phyloP scores from a whole-genome alignment of 345 rosid species.

The Kernera saxatilis region DNA sequence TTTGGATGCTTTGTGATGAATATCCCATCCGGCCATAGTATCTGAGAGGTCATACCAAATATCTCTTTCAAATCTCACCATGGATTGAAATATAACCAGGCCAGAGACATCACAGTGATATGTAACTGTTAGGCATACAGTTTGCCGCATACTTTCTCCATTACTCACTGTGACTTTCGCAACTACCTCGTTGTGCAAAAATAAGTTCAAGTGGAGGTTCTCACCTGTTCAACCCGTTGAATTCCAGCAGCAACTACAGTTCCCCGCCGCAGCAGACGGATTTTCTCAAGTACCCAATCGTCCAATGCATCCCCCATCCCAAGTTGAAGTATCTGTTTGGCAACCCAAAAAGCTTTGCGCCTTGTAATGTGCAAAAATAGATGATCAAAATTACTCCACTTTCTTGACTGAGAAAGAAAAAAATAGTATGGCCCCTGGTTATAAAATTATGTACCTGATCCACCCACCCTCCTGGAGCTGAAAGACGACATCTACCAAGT shows the following conservation, averaged over 20 bases:
- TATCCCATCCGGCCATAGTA: conserved; percentile 99
- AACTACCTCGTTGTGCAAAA: neutral
- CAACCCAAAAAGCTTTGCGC: conserved; percentile 98
- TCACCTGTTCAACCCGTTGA: conserved; percentile 85
- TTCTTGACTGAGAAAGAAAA: neutral
- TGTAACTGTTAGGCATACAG: neutral
- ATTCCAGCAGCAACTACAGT: conserved; percentile 85
- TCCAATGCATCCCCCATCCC: conserved; percentile 99
- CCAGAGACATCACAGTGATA: neutral
- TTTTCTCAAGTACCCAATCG: conserved; percentile 97
- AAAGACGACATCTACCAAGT: conserved; percentile 86
- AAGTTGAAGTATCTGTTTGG: conserved; percentile 90
- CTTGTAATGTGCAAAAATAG: conserved; percentile 37
- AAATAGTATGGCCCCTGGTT: neutral
- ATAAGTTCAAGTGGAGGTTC: neutral
- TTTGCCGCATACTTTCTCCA: neutral
- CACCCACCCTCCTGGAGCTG: conserved; percentile 99
- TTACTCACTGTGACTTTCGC: neutral
- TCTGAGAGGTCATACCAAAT: conserved; percentile 37
- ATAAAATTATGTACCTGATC: conserved; percentile 65
- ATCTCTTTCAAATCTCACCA: neutral
- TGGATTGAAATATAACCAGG: neutral
- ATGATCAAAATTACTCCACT: neutral
- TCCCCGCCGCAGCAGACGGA: conserved; percentile 77
- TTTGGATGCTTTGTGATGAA: conserved; percentile 94